These are phyloP conservation scores for Diaporthe amygdali DNA, from an alignment of 2,329 filamentous ascomycete genomes.

Conservation along the genomic window DNA sequence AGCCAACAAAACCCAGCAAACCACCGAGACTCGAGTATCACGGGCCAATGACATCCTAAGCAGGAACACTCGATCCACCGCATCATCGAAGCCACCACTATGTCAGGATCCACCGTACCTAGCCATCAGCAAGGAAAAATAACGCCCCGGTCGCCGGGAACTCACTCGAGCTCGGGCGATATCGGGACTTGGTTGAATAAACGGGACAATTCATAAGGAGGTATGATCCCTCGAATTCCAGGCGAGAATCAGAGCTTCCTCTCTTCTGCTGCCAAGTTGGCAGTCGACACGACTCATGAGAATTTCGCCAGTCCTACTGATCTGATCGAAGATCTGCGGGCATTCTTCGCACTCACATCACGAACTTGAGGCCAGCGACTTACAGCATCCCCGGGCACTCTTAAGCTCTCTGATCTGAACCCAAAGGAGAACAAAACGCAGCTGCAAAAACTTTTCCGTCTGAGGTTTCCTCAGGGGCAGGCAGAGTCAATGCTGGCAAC, in stretches of 20 bases:
- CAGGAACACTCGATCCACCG: constrained; percentile 29
- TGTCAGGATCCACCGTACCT: constrained; percentile 31
- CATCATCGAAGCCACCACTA: constrained; percentile 26
- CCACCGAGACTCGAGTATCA: constrained; percentile 32
- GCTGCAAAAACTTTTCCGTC: background rate
- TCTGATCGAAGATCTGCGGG: background rate
- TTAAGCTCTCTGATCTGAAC: background rate
- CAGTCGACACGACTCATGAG: constrained; percentile 18
- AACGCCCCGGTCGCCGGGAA: constrained; percentile 23
- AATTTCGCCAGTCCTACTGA: background rate
- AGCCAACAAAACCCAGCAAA: constrained; percentile 27
- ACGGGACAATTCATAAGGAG: constrained; percentile 14
- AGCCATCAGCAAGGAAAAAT: constrained; percentile 32
- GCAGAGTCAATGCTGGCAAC: background rate
- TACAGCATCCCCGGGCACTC: background rate
- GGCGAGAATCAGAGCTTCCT: background rate
- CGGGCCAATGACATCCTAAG: constrained; percentile 33
- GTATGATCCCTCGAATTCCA: background rate
- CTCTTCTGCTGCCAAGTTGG: background rate
- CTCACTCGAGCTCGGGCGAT: constrained; percentile 25
- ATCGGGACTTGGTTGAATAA: constrained; percentile 19
- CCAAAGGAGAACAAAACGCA: background rate
- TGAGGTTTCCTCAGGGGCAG: background rate
- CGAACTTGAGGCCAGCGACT: background rate
- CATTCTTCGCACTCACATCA: background rate